A percentile compares a stretch with the other conserved stretches of the same genome.
Evolutionary conservation across 1,284 basidiomycete genomes (phyloP).

Genomic region (Melampsora americana): DNA sequence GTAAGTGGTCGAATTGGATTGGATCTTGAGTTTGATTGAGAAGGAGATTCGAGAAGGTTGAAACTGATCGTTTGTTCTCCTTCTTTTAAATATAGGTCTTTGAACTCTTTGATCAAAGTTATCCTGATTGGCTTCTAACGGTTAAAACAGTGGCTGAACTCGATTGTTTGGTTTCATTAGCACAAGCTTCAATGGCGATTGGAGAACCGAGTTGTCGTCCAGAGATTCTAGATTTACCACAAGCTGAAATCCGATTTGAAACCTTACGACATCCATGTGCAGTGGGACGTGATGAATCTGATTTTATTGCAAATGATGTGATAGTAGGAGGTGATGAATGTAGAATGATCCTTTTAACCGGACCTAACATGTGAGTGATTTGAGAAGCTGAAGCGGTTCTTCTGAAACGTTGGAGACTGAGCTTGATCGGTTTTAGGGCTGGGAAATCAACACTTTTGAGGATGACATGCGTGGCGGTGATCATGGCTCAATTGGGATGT

Average conservation of each 20-base stretch:
- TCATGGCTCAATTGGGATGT: slow-evolving; percentile 98
- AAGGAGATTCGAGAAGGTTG: not conserved
- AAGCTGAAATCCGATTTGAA: slow-evolving; percentile 74
- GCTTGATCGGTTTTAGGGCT: slow-evolving; percentile 55
- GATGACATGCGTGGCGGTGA: slow-evolving; percentile 93
- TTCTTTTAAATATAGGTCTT: slow-evolving; percentile 47
- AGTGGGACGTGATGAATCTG: slow-evolving; percentile 52
- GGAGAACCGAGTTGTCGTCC: slow-evolving; percentile 91
- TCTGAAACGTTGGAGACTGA: not conserved
- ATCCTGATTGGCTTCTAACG: slow-evolving; percentile 50
- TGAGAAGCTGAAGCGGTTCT: not conserved
- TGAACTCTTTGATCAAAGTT: slow-evolving; percentile 51
- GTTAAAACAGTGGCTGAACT: slow-evolving; percentile 71
- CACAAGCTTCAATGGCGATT: slow-evolving; percentile 81
- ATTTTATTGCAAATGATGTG: slow-evolving; percentile 93
- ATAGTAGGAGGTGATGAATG: slow-evolving; percentile 74
- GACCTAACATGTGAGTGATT: slow-evolving; percentile 72
- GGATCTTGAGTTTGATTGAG: not conserved
- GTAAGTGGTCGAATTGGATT: slow-evolving; percentile 56
- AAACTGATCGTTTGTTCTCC: not conserved
- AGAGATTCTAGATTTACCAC: slow-evolving; percentile 73
- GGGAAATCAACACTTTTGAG: slow-evolving; percentile 81
- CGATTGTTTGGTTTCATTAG: slow-evolving; percentile 88
- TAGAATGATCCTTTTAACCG: slow-evolving; percentile 83
- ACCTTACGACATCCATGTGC: slow-evolving; percentile 75